Conservation (phyloP, 2,329 filamentous ascomycete species). For the Penicillium hesseltinei region DNA sequence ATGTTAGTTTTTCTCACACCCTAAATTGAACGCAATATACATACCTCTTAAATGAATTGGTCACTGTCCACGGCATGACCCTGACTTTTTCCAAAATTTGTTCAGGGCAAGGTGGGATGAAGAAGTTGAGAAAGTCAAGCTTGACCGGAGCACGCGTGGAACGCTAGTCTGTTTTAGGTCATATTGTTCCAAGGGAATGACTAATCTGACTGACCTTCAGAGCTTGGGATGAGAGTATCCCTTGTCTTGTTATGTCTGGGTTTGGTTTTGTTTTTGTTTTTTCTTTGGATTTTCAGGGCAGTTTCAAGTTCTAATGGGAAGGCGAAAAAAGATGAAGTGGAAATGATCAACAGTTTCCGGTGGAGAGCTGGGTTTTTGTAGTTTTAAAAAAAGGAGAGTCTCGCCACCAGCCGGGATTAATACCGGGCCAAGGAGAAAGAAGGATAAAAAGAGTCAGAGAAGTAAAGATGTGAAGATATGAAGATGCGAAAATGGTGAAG, state of each 20-base stretch:
- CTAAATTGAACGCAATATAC: not conserved
- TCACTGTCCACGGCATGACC: conserved; percentile 52
- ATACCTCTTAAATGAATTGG: conserved; percentile 52
- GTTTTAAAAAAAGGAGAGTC: not conserved
- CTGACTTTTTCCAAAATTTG: conserved; percentile 13
- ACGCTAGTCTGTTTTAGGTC: conserved; percentile 29
- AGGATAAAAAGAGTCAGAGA: not conserved
- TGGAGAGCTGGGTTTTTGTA: not conserved
- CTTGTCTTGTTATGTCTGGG: no score
- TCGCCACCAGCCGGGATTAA: conserved; percentile 6
- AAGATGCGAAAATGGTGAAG: no score
- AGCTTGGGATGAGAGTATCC: no score
- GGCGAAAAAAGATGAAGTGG: not conserved
- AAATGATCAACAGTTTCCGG: not conserved
- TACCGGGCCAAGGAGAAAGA: not conserved
- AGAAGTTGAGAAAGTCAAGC: conserved; percentile 7
- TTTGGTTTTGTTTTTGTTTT: not conserved
- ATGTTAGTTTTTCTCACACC: not conserved
- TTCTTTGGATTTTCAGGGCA: not conserved
- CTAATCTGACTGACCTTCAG: not conserved
- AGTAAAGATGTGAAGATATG: not conserved
- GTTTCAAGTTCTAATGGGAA: not conserved
- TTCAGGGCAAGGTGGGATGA: conserved; percentile 6
- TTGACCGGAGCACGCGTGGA: conserved; percentile 24
- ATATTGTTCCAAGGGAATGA: conserved; percentile 23